Evolutionary conservation across 306 rosid genomes (phyloP), one percentile per base, ranked within the genome.

Genomic region (Nissolia schottii): DNA sequence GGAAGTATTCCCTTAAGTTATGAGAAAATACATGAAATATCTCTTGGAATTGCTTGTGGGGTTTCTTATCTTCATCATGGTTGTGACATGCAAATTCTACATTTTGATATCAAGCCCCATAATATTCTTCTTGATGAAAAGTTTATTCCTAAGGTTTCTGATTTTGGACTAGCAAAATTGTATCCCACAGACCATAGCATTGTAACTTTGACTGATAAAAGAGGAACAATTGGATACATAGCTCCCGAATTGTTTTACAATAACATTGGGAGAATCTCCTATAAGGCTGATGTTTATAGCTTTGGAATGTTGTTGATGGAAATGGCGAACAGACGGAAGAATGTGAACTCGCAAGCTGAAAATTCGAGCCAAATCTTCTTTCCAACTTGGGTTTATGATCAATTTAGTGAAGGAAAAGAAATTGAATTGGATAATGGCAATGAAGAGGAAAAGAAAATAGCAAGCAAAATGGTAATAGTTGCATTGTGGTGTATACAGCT

Each of bases 401-500:
- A 62, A 24, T 4, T 74, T 0, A 7, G 16, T 0, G 1, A 63
- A 3, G 45, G 31, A 51, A 62, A 23, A 0, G 65, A 37, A 14
- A 23, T 27, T 14, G 65, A 76, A 5, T 19, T 76, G 6, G 70
- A 35, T 7, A 49, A 27, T 54, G 70, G 14, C 0, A 14, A 19
- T 0, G 22, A 55, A 10, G 6, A 56, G 0, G 78, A 69, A 10
- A 46, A 19, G 43, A 38, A 45, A n/a, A 16, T 38, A 4, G 70
- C 20, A 25, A 70, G 38, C 62, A 57, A 76, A 45, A 57, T 81
- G 81, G 7, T 70, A 31, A 19, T 64, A 27, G 74, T 64, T 4
- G 78, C 81, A 4, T 13, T 80, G 24, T 80, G 78, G 71, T 70
- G 81, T 68, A 75, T 70, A 75, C 65, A 80, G 0, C 23, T 75